Conservation (phyloP, 495 filamentous ascomycete genomes). For the Hypoxylon trugodes region DNA sequence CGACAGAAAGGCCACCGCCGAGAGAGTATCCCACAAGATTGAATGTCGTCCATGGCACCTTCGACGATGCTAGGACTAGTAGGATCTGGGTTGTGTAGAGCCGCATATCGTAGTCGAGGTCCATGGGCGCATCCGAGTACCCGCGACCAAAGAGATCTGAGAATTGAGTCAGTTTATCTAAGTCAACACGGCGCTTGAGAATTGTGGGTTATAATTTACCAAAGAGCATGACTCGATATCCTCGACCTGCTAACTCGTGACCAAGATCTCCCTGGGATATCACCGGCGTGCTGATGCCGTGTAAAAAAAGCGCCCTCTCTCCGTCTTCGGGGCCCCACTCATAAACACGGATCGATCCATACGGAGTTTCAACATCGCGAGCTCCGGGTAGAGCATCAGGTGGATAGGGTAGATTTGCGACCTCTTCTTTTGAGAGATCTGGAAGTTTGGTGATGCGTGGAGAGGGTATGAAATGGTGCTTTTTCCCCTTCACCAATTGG, state of each 20-base stretch:
- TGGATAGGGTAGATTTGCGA: constrained; percentile 68
- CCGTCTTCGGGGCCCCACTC: constrained; percentile 79
- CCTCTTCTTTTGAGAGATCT: constrained; percentile 47
- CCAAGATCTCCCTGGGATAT: constrained; percentile 68
- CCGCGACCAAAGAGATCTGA: constrained; percentile 80
- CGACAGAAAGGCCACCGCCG: constrained; percentile 78
- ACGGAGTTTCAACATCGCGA: constrained; percentile 74
- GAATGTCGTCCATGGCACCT: constrained; percentile 75
- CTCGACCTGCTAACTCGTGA: constrained; percentile 66
- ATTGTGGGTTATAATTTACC: constrained; percentile 51
- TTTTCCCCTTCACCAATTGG: constrained; percentile 32
- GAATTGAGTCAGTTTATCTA: background rate
- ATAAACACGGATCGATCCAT: constrained; percentile 74
- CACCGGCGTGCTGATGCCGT: constrained; percentile 77
- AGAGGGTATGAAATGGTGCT: constrained; percentile 38
- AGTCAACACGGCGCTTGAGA: no score
- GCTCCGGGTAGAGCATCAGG: constrained; percentile 76
- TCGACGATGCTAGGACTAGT: constrained; percentile 73
- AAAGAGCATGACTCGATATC: constrained; percentile 77
- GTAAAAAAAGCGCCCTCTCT: constrained; percentile 72
- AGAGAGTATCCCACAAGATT: constrained; percentile 84
- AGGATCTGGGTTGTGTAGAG: constrained; percentile 81
- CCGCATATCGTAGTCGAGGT: constrained; percentile 73
- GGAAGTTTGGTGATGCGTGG: constrained; percentile 42
- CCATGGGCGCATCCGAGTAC: constrained; percentile 73